Evolutionary conservation across 257 asterid genomes (phyloP), one percentile per base, ranked within the genome.

Genomic region (Petrea volubilis): DNA sequence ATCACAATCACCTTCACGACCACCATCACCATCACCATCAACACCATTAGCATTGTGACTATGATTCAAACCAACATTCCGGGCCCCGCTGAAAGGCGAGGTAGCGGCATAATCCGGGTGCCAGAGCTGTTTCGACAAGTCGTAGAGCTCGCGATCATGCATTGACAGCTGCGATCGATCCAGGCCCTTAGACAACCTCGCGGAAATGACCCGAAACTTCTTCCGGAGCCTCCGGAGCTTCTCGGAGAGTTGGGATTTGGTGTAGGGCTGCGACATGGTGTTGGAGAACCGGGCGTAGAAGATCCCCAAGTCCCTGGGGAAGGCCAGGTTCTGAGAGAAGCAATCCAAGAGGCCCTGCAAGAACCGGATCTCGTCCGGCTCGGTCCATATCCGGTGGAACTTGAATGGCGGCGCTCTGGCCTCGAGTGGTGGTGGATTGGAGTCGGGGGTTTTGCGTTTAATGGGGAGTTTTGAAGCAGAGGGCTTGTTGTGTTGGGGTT

Each of bases 301-400:
- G 53, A 81, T 78, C 74, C 78, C 82, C 7, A 91, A 83, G 77
- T 91, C 96, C 55, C 91, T 77, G 1, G 97, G 97, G 62, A 87
- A 89, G 12, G 86, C 78, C 14, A 92, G 79, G 60, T 73, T 77
- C 12, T 76, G 78, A 17, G 81, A 76, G 34, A 83, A 76, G 75
- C 84, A 82, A 38, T 86, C 83, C 68, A 89, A 72, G 1, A 92
- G 83, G 68, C 89, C 93, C 73, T 82, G 89, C 20, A 89, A 59
- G 72, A 92, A 89, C 20, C 92, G 91, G 86, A 89, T 88, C 89
- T 92, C 96, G 81, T 92, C 97, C 50, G 89, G 87, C 23, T 92
- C 96, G 65, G 93, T 89, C 97, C 97, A 89, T 72, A 92, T 90
- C 25, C 97, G 79, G 55, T 89, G 96, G 83, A 83, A 89, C 63